Base-by-base conservation (phyloP, 2,329 filamentous ascomycete species). In the Coniochaeta sp. region DNA sequence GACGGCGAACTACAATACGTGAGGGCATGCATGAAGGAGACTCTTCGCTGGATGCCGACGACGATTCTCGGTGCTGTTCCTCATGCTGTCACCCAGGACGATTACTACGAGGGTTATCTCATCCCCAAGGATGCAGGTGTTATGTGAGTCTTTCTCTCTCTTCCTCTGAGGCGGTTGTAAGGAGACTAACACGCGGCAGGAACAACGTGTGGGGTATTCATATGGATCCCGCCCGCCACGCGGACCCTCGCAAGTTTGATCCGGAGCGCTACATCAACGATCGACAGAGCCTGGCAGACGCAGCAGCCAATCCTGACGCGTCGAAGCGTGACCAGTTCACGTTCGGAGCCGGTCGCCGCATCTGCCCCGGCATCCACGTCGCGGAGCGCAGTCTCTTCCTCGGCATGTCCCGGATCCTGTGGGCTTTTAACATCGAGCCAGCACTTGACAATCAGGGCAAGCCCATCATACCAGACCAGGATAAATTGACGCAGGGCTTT, bases 301-400 rank as follows among this genome's bases (percentile, higher is more conserved):
- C 67, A 0, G 58, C 58, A 16, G 61, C 63, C 49, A 64, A 63
- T 53, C 54, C 57, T 13, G 62, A 66, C 26, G 46, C 53, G 5
- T 51, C 58, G 13, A 68, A 77, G 58, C 68, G 77, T 13, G 78
- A 81, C 47, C 71, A 76, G 8, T 81, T 78, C 60, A 71, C 69
- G 0, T 83, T 80, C 51, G 79, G 80, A 18, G 75, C 74, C 8
- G 79, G 80, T 1, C 68, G 79, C 6, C 69, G 81, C 22, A 71
- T 82, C 40, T 85, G 81, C 60, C 79, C 75, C 3, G 81, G 81
- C 0, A 76, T 79, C 27, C 75, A 81, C 50, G 67, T 83, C 2
- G 77, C 76, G 0, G 73, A 77, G 51, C 70, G 71, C 6, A 70
- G 66, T 9, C 56, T 80, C 13, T 77, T 75, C 56, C 64, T 79